Base-by-base conservation (phyloP, 2,329 filamentous ascomycete species). In the Trichoderma sp. region DNA sequence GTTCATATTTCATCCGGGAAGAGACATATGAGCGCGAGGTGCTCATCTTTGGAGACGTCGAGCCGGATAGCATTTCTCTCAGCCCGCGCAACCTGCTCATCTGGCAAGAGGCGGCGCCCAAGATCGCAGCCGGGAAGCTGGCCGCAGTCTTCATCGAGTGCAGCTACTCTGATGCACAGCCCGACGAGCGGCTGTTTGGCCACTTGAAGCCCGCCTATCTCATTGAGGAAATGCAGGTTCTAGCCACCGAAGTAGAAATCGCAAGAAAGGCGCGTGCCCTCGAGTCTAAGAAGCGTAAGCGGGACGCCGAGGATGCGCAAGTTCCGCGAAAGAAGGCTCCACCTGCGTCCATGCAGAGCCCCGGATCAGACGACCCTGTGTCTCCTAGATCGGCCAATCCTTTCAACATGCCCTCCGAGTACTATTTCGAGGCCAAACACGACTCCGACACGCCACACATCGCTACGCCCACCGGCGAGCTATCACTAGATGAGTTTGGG, bases 141-240 rank as follows among this genome's bases (percentile, higher is more conserved):
- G 86, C 85, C 0, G 95, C 91, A 13, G 91, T 99, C 14, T 95
- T 98, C 76, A 96, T 99, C 74, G 96, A 99, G 82, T 98, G 95
- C 79, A 97, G 93, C 71, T 99, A 95, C 78, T 91, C 93, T 70
- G 91, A 97, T 77, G 87, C 87, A 8, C 91, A 94, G 74, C 85
- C 88, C 26, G 90, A 96, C 70, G 89, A 91, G 60, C 87, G 90
- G 0, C 84, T 99, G 0, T 99, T 94, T 72, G 96, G 96, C 0
- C 96, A 99, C 74, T 83, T 99, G 16, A 92, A 93, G 46, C 96
- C 96, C 0, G 85, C 89, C 0, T 96, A 93, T 77, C 81, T 99
- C 14, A 88, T 95, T 28, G 87, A 91, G 56, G 96, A 99, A 79
- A 83, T 99, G 69, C 83, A 84, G 39, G 85, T 82, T 0, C 84